phyloP scores from a whole-genome alignment of 176 grass and related monocot species.

The Luzula sylvatica region DNA sequence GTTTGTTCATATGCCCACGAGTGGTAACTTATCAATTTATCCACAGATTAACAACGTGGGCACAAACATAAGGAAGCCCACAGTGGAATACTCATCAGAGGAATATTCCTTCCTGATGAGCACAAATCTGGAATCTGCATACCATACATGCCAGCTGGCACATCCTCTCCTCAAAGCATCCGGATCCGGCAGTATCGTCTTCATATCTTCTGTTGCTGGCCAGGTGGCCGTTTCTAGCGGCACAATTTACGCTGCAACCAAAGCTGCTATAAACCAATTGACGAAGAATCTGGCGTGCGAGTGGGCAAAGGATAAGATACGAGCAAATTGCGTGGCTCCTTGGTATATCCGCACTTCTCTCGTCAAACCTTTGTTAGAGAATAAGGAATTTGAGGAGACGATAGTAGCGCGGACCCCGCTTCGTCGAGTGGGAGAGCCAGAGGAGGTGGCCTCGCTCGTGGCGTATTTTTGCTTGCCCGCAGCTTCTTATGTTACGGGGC shows the following conservation, averaged over 20 bases:
- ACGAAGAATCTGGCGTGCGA: conserved; percentile 44
- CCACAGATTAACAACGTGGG: conserved; percentile 18
- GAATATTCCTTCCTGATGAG: not conserved
- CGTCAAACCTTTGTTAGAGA: conserved; percentile 13
- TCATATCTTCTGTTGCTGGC: conserved; percentile 15
- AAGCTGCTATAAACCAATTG: conserved; percentile 40
- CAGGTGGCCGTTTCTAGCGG: conserved; percentile 9
- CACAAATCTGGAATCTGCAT: not conserved
- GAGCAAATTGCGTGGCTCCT: conserved; percentile 31
- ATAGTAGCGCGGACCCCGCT: conserved; percentile 45
- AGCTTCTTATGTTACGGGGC: no score
- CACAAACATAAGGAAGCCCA: not conserved
- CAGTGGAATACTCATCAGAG: not conserved
- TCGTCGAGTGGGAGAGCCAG: conserved; percentile 63
- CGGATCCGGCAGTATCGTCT: conserved; percentile 3
- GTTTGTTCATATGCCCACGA: not conserved
- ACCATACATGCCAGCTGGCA: conserved; percentile 6
- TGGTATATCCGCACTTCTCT: conserved; percentile 27
- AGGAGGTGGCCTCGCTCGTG: no score
- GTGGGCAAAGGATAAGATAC: conserved; percentile 36
- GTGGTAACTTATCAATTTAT: not conserved
- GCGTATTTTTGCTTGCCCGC: no score
- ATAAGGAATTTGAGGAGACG: conserved; percentile 34
- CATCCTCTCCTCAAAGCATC: conserved; percentile 13
- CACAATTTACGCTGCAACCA: conserved; percentile 31